Evolutionary conservation across 73 alveolate species (phyloP).

Genomic region (Paramecium caudatum): DNA sequence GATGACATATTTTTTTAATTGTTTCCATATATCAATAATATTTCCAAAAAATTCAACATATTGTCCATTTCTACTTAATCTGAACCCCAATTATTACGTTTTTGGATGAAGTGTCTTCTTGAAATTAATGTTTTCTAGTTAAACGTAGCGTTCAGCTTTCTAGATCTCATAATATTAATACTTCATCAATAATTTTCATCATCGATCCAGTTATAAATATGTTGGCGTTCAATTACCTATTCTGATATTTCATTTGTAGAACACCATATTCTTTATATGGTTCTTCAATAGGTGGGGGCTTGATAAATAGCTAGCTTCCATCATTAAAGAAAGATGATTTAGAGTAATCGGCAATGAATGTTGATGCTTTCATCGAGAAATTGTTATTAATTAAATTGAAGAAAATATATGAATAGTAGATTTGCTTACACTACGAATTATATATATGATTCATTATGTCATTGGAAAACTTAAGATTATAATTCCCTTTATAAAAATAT

Average conservation of each 20-base stretch:
- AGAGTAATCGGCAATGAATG: conserved; percentile 38
- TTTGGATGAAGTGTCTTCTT: background rate
- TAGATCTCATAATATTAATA: background rate
- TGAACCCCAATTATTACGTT: conserved; percentile 25
- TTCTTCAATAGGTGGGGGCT: background rate
- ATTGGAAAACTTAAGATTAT: too few relatives aligned
- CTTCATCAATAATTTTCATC: background rate
- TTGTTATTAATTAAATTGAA: too few relatives aligned
- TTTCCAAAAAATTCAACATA: conserved; percentile 33
- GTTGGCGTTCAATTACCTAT: background rate
- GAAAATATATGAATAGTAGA: too few relatives aligned
- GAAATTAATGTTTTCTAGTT: background rate
- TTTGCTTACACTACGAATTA: too few relatives aligned
- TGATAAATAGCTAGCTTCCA: background rate
- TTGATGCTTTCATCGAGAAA: too few relatives aligned
- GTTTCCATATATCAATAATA: background rate
- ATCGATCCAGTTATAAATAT: background rate
- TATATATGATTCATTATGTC: too few relatives aligned
- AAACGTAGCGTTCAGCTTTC: background rate
- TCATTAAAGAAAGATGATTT: conserved; percentile 33
- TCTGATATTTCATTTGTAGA: conserved; percentile 7
- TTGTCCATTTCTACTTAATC: conserved; percentile 36
- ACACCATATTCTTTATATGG: background rate
- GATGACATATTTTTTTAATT: background rate
- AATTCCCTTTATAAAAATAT: too few relatives aligned